Evolutionary conservation across 768 basidiomycete genomes (phyloP), one percentile per base, ranked within the genome.

Genomic region (Amanita rimosa): DNA sequence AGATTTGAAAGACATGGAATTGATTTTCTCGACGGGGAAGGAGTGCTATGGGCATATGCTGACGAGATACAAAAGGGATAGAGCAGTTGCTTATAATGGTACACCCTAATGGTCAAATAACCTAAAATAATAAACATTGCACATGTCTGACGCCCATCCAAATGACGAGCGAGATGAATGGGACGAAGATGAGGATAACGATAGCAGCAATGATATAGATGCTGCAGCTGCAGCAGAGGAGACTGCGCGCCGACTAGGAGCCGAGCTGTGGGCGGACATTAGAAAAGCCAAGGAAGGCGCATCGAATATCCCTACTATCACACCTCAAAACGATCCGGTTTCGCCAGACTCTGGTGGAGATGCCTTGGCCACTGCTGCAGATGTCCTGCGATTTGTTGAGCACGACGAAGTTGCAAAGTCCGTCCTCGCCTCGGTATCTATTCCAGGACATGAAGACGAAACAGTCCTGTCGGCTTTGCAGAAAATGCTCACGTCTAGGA

Each of bases 231-330:
- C 85, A 50, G 85, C 84, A 2, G 76, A 82, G 53, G 84, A 81
- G 56, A 85, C 85, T 55, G 83, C 83, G 4, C 73, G 81, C 40
- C 69, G 81, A 22, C 65, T 90, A 26, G 79, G 82, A n/a, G 83
- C 83, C 54, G 79, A 89, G 51, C 69, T 89, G 5, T 82, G 79
- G 77, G 86, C 85, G 3, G 83, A 85, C 55, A 82, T 88, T 43
- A 78, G 66, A 57, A 81, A 77, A 58, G 82, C 73, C 4, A 78
- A 74, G 52, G 74, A 73, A 3, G 73, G 62, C 35, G 64, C 58
- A 60, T n/a, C 47, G 24, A 38, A 3, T 29, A 10, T 11, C 10
- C 29, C 29, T 11, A 10, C 29, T 29, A 10, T 29, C 0, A 31
- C 38, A 31, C 26, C 52, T 27, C 45, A 46, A 14, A 19, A 22